These are phyloP conservation scores for Peronospora farinosa DNA, from an alignment of 352 stramenopile genomes.

Conservation along the genomic window DNA sequence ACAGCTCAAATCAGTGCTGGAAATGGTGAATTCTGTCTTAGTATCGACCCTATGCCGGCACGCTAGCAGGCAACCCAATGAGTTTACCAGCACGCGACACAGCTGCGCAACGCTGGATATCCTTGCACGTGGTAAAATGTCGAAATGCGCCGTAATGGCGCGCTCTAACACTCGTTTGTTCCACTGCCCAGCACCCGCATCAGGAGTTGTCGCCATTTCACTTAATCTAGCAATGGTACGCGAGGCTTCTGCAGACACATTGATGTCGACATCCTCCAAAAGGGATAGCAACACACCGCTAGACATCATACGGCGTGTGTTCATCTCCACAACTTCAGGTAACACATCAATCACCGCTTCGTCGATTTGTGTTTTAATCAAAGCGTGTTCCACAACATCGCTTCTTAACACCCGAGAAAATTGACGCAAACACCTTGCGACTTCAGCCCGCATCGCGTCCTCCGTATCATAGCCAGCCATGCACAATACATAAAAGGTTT, in stretches of 20 bases:
- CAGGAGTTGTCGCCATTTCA: slow-evolving; percentile 15
- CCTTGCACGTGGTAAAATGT: slow-evolving; percentile 31
- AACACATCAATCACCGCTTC: slow-evolving; percentile 42
- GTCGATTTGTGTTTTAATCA: slow-evolving; percentile 49
- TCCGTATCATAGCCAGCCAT: slow-evolving; percentile 35
- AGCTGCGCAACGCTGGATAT: slow-evolving; percentile 1
- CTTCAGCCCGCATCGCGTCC: slow-evolving; percentile 29
- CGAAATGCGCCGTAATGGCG: slow-evolving; percentile 43
- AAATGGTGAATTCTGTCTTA: slow-evolving; percentile 21
- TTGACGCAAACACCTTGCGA: slow-evolving; percentile 33
- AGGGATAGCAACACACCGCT: slow-evolving; percentile 55
- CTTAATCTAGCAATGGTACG: slow-evolving; percentile 36
- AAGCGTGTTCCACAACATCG: slow-evolving; percentile 33
- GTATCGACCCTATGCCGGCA: slow-evolving; percentile 18
- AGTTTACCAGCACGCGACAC: slow-evolving; percentile 22
- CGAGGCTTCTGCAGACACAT: slow-evolving; percentile 46
- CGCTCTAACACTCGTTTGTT: slow-evolving; percentile 37
- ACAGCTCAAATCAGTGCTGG: slow-evolving; percentile 24
- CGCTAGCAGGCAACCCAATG: slow-evolving; percentile 25
- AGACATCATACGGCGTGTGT: slow-evolving; percentile 52
- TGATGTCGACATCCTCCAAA: slow-evolving; percentile 40
- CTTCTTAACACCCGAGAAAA: slow-evolving; percentile 19
- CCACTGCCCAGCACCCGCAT: slow-evolving; percentile 18
- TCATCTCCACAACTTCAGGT: slow-evolving; percentile 28
- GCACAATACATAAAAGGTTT: slow-evolving; percentile 40